A percentile compares a stretch with the other conserved stretches of the same genome.
These are phyloP conservation scores for Cymbopogon citratus DNA, from an alignment of 176 grass and related monocot genomes.

Conservation along the genomic window DNA sequence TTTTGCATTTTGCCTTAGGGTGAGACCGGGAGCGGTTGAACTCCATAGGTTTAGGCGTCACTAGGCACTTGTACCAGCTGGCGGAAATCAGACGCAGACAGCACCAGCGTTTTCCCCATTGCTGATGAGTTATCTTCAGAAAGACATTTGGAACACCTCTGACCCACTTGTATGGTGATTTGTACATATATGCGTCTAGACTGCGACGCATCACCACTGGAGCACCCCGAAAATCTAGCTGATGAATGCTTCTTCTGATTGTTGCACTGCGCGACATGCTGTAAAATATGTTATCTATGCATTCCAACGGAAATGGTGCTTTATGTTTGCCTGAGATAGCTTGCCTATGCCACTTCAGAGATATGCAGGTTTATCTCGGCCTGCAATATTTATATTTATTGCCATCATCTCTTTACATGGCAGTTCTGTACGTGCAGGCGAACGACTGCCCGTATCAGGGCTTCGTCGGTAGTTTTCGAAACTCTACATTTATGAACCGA, in stretches of 20 bases:
- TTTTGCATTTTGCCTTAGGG: neutral
- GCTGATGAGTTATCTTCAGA: neutral
- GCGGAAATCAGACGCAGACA: slow-evolving; percentile 15
- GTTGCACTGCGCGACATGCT: neutral
- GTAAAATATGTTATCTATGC: slow-evolving; percentile 14
- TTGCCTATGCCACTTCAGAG: neutral
- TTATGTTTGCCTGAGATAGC: neutral
- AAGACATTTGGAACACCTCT: neutral
- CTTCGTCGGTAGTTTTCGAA: too few species aligned
- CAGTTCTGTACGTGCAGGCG: too few species aligned
- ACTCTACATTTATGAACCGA: too few species aligned
- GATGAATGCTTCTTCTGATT: neutral
- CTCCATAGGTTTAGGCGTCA: neutral
- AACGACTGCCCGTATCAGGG: too few species aligned
- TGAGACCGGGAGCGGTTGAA: neutral
- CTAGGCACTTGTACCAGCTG: neutral
- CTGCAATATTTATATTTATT: too few species aligned
- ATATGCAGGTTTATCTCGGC: neutral
- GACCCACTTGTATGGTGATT: neutral
- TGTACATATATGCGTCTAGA: slow-evolving; percentile 37
- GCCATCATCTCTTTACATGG: too few species aligned
- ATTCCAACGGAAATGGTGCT: neutral
- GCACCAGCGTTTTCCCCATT: neutral
- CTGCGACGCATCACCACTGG: neutral
- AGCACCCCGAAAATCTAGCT: neutral